These are phyloP conservation scores for Cercospora sesami DNA, from an alignment of 2,329 filamentous ascomycete genomes.

Conservation along the genomic window DNA sequence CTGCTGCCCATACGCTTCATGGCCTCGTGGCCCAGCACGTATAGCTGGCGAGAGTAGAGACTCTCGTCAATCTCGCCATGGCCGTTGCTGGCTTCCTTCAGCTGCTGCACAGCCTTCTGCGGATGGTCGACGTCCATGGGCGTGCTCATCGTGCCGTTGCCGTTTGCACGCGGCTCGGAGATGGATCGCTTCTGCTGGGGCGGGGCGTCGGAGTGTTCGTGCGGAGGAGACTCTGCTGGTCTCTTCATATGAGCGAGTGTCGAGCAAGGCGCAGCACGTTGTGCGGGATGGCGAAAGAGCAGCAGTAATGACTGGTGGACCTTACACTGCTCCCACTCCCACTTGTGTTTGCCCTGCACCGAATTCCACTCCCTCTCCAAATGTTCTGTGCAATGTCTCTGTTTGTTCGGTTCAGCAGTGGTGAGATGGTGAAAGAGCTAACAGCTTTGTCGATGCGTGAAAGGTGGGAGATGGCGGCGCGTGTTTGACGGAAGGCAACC, in stretches of 20 bases:
- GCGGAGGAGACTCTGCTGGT: slow-evolving; percentile 22
- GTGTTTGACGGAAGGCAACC: slow-evolving; percentile 6
- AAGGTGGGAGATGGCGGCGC: neutral
- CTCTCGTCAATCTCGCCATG: slow-evolving; percentile 68
- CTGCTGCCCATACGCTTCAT: slow-evolving; percentile 99
- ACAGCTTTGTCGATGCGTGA: neutral
- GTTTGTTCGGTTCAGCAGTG: neutral
- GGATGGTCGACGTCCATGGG: slow-evolving; percentile 62
- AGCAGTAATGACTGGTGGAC: slow-evolving; percentile 6
- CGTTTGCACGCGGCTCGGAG: slow-evolving; percentile 22
- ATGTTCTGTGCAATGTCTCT: neutral
- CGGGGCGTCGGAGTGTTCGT: slow-evolving; percentile 19
- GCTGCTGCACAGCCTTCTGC: slow-evolving; percentile 58
- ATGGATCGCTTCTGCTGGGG: slow-evolving; percentile 20
- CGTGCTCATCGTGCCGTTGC: slow-evolving; percentile 41
- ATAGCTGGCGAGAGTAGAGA: slow-evolving; percentile 67
- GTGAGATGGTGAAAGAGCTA: neutral
- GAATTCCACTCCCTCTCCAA: neutral
- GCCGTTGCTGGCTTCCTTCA: slow-evolving; percentile 48
- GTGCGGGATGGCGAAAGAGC: slow-evolving; percentile 1
- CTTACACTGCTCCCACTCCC: slow-evolving; percentile 10
- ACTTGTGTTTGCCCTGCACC: neutral
- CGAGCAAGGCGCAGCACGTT: neutral
- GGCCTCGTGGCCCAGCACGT: slow-evolving; percentile 73
- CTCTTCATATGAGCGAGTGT: slow-evolving; percentile 25